Conservation (phyloP, 2,329 filamentous ascomycete species). For the Fusarium falciforme region DNA sequence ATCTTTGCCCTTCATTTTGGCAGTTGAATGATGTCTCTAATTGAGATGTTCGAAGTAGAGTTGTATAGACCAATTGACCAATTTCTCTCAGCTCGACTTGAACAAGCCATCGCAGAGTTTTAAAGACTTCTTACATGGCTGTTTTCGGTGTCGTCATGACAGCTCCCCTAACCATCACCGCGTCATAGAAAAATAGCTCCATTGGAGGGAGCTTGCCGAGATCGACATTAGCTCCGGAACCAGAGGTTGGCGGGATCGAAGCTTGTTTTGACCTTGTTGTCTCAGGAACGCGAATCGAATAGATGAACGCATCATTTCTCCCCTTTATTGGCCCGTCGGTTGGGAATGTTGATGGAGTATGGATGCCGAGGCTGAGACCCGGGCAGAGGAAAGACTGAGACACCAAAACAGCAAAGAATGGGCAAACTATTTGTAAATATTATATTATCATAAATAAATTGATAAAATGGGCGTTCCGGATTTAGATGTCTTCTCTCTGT, state of each 20-base stretch:
- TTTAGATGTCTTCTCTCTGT: too few relatives aligned
- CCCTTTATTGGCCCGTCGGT: not conserved
- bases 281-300: conserved; percentile 31
- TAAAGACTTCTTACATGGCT: conserved; percentile 13
- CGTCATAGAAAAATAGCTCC: conserved; percentile 33
- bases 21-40: not conserved
- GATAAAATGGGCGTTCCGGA: too few relatives aligned
- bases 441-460: too few relatives aligned
- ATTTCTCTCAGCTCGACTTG: not conserved
- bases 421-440: too few relatives aligned
- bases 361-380: too few relatives aligned
- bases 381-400: too few relatives aligned
- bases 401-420: too few relatives aligned
- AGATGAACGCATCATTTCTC: conserved; percentile 32
- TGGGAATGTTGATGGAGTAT: too few relatives aligned
- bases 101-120: not conserved
- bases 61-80: not conserved
- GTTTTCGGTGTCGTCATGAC: conserved; percentile 34
- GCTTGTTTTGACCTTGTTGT: conserved; percentile 14
- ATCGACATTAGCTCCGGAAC: conserved; percentile 16
- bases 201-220: conserved; percentile 7
- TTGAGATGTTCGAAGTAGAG: not conserved
- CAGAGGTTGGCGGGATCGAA: conserved; percentile 2
- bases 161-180: conserved; percentile 24
- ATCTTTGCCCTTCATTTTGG: conserved; percentile 43